These are phyloP conservation scores for Amanita inopinata DNA, from an alignment of 768 basidiomycete genomes.

Conservation along the genomic window DNA sequence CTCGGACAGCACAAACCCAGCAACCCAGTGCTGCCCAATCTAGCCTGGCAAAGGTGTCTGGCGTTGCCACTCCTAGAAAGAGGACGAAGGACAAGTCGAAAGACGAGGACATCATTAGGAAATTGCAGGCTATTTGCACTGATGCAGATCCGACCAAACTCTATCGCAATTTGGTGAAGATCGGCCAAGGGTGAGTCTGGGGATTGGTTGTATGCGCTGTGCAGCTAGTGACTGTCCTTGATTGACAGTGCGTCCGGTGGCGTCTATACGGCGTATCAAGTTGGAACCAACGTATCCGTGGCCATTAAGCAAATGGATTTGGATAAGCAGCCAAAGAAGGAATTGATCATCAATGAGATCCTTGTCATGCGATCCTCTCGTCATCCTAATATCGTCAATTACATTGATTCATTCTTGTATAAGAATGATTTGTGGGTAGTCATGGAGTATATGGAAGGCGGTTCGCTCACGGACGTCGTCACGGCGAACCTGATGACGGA, in stretches of 20 bases:
- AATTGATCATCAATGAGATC: constrained; percentile 99
- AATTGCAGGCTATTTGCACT: constrained; percentile 90
- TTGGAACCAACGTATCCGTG: constrained; percentile 86
- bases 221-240: background rate
- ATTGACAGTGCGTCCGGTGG: constrained; percentile 83
- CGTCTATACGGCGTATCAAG: constrained; percentile 97
- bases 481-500: constrained; percentile 96
- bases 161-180: constrained; percentile 90
- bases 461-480: constrained; percentile 89
- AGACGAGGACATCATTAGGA: constrained; percentile 84
- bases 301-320: constrained; percentile 99
- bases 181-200: constrained; percentile 94
- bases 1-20: constrained; percentile 31
- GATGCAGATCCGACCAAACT: constrained; percentile 94
- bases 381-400: constrained; percentile 99
- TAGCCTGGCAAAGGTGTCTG: constrained; percentile 56
- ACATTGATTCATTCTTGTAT: constrained; percentile 96
- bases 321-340: constrained; percentile 99
- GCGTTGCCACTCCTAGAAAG: constrained; percentile 75
- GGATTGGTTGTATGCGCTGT: too few relatives aligned
- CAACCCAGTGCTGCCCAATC: constrained; percentile 55
- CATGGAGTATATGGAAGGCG: constrained; percentile 99
- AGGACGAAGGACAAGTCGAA: constrained; percentile 80
- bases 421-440: constrained; percentile 99
- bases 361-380: constrained; percentile 95